phyloP scores from a whole-genome alignment of 345 rosid genomes.

The Eucalyptus albens region DNA sequence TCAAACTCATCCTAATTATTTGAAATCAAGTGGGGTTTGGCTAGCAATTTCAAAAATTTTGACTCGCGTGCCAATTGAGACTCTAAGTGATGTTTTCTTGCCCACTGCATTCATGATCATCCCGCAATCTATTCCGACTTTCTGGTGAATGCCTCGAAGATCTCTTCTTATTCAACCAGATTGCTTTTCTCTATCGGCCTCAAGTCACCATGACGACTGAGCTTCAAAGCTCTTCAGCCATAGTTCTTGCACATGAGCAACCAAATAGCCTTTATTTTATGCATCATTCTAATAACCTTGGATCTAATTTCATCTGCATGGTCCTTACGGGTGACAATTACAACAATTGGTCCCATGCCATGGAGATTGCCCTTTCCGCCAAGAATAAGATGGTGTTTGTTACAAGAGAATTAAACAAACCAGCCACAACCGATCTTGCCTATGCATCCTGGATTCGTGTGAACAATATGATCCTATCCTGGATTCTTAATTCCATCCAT shows the following conservation, averaged over 20 bases:
- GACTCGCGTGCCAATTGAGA: too few species aligned
- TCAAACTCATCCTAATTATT: too few species aligned
- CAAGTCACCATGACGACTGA: neutral
- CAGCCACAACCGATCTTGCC: accelerated
- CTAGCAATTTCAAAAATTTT: too few species aligned
- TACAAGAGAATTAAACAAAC: neutral
- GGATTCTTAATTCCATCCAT: neutral
- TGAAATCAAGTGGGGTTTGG: too few species aligned
- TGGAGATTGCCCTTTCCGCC: neutral
- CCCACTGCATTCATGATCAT: too few species aligned
- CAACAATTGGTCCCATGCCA: neutral
- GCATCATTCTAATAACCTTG: too few species aligned
- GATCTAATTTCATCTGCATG: too few species aligned
- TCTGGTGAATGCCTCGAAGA: accelerated
- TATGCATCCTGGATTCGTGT: neutral
- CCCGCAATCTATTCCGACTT: too few species aligned
- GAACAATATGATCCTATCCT: neutral
- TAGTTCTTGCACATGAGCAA: accelerated
- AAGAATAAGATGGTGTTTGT: neutral
- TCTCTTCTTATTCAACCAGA: too few species aligned
- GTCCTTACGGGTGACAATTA: too few species aligned
- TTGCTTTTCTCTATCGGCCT: neutral
- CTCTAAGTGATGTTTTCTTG: too few species aligned
- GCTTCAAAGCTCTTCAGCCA: neutral
- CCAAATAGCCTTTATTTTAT: too few species aligned